Evolutionary conservation across 108 stramenopile genomes (phyloP).

Genomic region (Discostella stelligeroides): DNA sequence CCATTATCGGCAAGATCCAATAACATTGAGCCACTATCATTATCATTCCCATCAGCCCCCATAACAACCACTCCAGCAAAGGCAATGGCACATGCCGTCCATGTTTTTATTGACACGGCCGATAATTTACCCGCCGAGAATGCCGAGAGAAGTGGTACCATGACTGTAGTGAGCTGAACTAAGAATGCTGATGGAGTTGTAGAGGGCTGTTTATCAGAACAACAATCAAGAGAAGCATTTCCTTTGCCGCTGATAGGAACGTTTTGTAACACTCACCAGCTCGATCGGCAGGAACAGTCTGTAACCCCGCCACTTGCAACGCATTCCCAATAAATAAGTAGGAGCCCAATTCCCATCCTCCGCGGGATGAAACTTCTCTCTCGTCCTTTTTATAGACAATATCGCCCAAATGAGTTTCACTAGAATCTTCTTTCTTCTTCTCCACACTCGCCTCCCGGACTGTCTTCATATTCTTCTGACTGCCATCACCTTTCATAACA

Average conservation of each 20-base stretch:
- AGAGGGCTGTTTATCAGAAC: too few species aligned
- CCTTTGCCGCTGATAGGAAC: background rate
- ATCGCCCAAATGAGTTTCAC: too few species aligned
- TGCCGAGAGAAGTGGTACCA: constrained; percentile 71
- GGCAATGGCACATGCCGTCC: constrained; percentile 76
- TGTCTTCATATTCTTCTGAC: background rate
- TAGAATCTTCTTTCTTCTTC: too few species aligned
- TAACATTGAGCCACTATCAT: background rate
- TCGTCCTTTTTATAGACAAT: constrained; percentile 12
- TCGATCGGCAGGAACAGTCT: constrained; percentile 77
- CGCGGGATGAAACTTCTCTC: constrained; percentile 20
- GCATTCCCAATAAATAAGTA: constrained; percentile 85
- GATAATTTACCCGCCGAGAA: constrained; percentile 35
- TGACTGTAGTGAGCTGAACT: constrained; percentile 82
- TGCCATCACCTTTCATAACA: background rate
- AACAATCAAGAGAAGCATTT: too few species aligned
- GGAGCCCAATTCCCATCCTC: constrained; percentile 75
- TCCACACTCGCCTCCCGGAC: background rate
- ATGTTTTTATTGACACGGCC: constrained; percentile 52
- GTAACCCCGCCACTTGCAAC: constrained; percentile 77
- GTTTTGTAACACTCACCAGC: constrained; percentile 27
- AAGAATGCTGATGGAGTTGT: constrained; percentile 64
- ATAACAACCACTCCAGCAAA: constrained; percentile 79
- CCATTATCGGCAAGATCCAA: background rate
- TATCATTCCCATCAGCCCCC: constrained; percentile 57